Conservation (phyloP, 192 early-diverging fungal species). For the Martensiomyces pterosporus region DNA sequence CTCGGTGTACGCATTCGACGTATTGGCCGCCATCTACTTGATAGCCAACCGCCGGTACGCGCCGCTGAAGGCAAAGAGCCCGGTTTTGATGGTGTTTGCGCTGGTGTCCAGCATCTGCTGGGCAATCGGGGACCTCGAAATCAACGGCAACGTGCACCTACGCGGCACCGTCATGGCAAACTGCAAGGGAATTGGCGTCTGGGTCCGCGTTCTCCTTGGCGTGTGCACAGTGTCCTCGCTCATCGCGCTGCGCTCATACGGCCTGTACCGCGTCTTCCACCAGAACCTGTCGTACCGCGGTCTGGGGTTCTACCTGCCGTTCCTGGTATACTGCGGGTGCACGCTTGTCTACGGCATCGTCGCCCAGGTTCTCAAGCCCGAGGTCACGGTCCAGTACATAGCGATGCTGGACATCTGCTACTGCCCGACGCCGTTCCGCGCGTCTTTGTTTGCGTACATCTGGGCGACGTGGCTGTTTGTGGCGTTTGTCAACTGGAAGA, state of each 20-base stretch:
- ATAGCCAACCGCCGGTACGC: slow-evolving; percentile 39
- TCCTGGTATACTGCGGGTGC: slow-evolving; percentile 25
- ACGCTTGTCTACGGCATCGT: slow-evolving; percentile 29
- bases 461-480: slow-evolving; percentile 42
- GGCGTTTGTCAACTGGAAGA: slow-evolving; percentile 29
- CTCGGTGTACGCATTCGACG: slow-evolving; percentile 26
- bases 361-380: slow-evolving; percentile 16
- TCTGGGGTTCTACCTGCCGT: slow-evolving; percentile 25
- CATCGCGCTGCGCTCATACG: slow-evolving; percentile 38
- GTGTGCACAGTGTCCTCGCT: slow-evolving; percentile 43
- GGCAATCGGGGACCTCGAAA: slow-evolving; percentile 46
- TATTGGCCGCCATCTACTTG: slow-evolving; percentile 32
- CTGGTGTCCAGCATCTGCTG: slow-evolving; percentile 28
- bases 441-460: slow-evolving; percentile 24
- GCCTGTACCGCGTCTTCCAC: slow-evolving; percentile 30
- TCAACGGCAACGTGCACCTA: slow-evolving; percentile 46
- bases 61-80: slow-evolving; percentile 43
- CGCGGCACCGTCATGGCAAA: slow-evolving; percentile 11
- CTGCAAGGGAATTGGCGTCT: slow-evolving; percentile 38
- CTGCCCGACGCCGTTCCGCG: slow-evolving; percentile 27
- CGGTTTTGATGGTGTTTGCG: slow-evolving; percentile 28
- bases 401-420: slow-evolving; percentile 26
- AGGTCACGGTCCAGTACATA: slow-evolving; percentile 31
- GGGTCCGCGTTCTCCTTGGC: slow-evolving; percentile 44
- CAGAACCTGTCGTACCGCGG: slow-evolving; percentile 30